Conservation (phyloP, 2,329 filamentous ascomycete species). For the Colletotrichum brevisporum region DNA sequence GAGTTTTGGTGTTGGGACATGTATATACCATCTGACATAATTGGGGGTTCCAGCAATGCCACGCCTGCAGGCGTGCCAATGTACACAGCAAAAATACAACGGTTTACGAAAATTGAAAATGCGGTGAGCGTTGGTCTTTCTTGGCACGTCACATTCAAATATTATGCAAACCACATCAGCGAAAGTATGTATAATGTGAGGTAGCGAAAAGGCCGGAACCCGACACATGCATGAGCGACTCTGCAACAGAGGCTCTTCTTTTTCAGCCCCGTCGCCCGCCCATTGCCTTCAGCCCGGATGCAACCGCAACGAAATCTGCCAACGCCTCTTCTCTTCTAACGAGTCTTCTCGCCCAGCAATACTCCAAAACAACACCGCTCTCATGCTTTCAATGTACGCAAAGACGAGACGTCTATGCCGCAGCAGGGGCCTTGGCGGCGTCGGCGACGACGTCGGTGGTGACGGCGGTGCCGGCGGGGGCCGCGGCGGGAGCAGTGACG, state of each 20-base stretch:
- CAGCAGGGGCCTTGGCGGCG: conserved; percentile 50
- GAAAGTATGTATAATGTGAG: conserved; percentile 36
- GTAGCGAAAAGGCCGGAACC: conserved; percentile 13
- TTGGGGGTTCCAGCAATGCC: no score
- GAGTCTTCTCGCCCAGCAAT: conserved; percentile 31
- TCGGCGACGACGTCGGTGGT: conserved; percentile 49
- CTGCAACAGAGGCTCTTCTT: conserved; percentile 39
- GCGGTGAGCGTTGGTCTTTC: neutral
- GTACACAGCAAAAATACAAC: neutral
- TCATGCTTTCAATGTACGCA: neutral
- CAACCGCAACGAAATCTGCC: conserved; percentile 28
- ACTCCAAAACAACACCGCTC: conserved; percentile 32
- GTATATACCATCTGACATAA: conserved; percentile 19
- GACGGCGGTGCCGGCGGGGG: conserved; percentile 48
- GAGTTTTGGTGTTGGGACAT: no score
- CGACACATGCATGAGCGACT: conserved; percentile 28
- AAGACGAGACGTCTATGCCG: conserved; percentile 46
- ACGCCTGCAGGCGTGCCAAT: no score
- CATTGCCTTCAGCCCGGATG: conserved; percentile 21
- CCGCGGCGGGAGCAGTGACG: conserved; percentile 49
- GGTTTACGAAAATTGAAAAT: neutral
- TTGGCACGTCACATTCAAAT: neutral
- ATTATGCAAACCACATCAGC: conserved; percentile 1
- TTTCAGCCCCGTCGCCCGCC: conserved; percentile 21
- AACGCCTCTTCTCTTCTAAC: conserved; percentile 37